Evolutionary conservation across 2,329 filamentous ascomycete genomes (phyloP).

Genomic region (Geosmithia putterillii): DNA sequence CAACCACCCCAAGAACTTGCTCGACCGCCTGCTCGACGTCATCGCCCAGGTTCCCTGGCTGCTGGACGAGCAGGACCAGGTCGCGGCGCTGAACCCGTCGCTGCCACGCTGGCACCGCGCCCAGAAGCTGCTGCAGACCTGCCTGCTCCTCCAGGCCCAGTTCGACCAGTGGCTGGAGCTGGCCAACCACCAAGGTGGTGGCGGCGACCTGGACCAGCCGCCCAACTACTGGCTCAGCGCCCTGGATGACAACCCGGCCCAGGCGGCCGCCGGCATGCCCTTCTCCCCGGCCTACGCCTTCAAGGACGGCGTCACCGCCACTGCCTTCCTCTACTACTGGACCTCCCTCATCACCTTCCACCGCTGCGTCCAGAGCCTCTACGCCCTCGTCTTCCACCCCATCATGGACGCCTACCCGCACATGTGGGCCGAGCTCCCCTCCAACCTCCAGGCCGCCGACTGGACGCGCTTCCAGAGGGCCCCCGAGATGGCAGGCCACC

Average conservation of each 20-base stretch:
- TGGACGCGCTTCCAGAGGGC: slow-evolving; percentile 28
- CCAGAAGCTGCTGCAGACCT: slow-evolving; percentile 34
- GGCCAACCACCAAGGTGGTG: slow-evolving; percentile 8
- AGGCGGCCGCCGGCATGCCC: slow-evolving; percentile 20
- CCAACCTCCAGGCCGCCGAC: slow-evolving; percentile 24
- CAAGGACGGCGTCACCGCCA: slow-evolving; percentile 26
- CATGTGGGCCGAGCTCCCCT: slow-evolving; percentile 24
- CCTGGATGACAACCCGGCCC: slow-evolving; percentile 2
- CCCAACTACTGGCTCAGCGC: slow-evolving; percentile 28
- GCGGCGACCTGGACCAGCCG: slow-evolving; percentile 9
- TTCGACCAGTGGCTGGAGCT: slow-evolving; percentile 33
- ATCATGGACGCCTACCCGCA: slow-evolving; percentile 25
- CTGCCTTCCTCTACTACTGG: slow-evolving; percentile 43
- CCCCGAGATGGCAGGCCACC: slow-evolving; percentile 30
- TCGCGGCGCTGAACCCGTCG: slow-evolving; percentile 25
- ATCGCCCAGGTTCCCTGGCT: slow-evolving; percentile 32
- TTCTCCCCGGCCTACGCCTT: slow-evolving; percentile 34
- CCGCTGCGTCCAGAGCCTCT: slow-evolving; percentile 31
- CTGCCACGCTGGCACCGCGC: slow-evolving; percentile 28
- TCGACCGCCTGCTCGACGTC: slow-evolving; percentile 41
- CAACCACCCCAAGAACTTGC: slow-evolving; percentile 32
- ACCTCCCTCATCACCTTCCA: slow-evolving; percentile 35
- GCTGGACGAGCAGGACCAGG: slow-evolving; percentile 29
- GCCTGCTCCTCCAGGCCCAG: slow-evolving; percentile 31
- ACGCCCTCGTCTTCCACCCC: slow-evolving; percentile 29